phyloP scores from a whole-genome alignment of 768 basidiomycete species.

The Amanita exitialis region DNA sequence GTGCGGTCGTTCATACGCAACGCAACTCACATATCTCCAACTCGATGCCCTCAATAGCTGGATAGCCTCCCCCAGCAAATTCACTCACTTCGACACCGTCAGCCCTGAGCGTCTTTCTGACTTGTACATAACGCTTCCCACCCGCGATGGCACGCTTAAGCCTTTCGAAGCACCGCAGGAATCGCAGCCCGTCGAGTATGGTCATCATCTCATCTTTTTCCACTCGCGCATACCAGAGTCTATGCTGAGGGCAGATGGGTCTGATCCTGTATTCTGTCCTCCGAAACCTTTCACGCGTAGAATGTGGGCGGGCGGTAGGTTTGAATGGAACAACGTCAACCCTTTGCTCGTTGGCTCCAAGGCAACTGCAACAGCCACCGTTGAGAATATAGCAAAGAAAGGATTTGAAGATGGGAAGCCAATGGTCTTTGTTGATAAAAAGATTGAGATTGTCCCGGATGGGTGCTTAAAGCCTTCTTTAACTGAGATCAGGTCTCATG shows the following conservation, averaged over 20 bases:
- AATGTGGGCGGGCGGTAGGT: slow-evolving; percentile 77
- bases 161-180: slow-evolving; percentile 30
- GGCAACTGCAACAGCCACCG: slow-evolving; percentile 36
- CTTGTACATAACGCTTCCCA: slow-evolving; percentile 62
- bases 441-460: slow-evolving; percentile 38
- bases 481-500: slow-evolving; percentile 58
- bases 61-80: slow-evolving; percentile 38
- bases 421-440: slow-evolving; percentile 70
- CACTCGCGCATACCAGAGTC: slow-evolving; percentile 52
- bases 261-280: slow-evolving; percentile 62
- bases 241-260: slow-evolving; percentile 55
- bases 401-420: slow-evolving; percentile 53
- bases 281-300: slow-evolving; percentile 63
- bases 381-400: slow-evolving; percentile 50
- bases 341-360: slow-evolving; percentile 45
- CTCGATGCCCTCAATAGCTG: slow-evolving; percentile 36
- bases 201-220: slow-evolving; percentile 71
- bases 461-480: slow-evolving; percentile 37
- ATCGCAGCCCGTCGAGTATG: slow-evolving; percentile 39
- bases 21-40: not conserved
- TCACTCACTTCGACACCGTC: slow-evolving; percentile 39
- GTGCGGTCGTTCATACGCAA: not conserved
- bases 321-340: slow-evolving; percentile 43
- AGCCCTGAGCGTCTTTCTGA: slow-evolving; percentile 49
- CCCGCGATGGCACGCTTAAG: slow-evolving; percentile 47